phyloP scores from a whole-genome alignment of 345 rosid species.

The Carallia pectinifolia region DNA sequence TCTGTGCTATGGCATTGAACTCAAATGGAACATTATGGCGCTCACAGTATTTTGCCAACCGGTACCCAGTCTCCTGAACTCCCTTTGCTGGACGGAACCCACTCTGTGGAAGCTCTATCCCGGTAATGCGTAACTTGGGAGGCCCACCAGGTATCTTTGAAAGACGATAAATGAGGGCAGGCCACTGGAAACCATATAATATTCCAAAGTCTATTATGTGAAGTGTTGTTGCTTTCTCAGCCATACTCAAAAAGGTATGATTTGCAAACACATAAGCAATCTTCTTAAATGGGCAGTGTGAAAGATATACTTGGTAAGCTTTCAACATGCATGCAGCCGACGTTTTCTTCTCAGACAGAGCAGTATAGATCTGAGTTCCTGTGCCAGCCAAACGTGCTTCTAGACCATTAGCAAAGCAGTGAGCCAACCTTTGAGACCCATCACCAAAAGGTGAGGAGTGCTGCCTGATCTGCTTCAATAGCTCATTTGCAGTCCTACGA shows the following conservation, averaged over 20 bases:
- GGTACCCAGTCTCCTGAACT: constrained; percentile 31
- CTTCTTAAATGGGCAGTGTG: constrained; percentile 32
- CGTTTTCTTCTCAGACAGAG: constrained; percentile 11
- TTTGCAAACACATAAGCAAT: constrained; percentile 25
- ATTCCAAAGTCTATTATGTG: constrained; percentile 33
- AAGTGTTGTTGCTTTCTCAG: constrained; percentile 23
- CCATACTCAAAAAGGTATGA: constrained; percentile 14
- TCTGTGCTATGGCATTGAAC: constrained; percentile 31
- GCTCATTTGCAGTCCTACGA: constrained; percentile 52
- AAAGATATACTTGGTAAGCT: constrained; percentile 28
- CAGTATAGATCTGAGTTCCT: constrained; percentile 23
- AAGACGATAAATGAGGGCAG: constrained; percentile 30
- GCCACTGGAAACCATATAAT: constrained; percentile 40
- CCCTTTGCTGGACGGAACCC: constrained; percentile 34
- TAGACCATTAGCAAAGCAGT: constrained; percentile 74
- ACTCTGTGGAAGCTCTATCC: constrained; percentile 36
- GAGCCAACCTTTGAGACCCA: constrained; percentile 87
- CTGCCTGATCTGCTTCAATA: constrained; percentile 72
- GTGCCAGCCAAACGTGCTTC: constrained; percentile 69
- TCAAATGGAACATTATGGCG: constrained; percentile 36
- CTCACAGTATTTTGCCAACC: constrained; percentile 32
- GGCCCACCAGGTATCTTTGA: constrained; percentile 26
- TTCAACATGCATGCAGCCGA: constrained; percentile 30
- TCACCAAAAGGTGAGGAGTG: constrained; percentile 92
- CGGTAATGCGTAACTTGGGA: constrained; percentile 36